A percentile compares a stretch with the other conserved stretches of the same genome.
Evolutionary conservation across 768 basidiomycete species (phyloP).

Genomic region (Agaricus blazei): DNA sequence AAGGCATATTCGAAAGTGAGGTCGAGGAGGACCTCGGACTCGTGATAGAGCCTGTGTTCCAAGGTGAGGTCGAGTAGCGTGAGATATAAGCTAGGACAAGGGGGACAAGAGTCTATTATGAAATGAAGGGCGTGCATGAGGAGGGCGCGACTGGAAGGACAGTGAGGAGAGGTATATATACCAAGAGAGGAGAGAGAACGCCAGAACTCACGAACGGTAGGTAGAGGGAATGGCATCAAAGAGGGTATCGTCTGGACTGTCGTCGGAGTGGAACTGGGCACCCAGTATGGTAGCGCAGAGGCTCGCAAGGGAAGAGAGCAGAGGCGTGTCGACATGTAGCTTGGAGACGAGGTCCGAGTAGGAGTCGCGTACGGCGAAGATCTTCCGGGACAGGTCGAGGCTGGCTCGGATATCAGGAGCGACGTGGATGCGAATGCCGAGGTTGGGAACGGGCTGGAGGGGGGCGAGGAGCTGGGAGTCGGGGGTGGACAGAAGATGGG

Average conservation of each 20-base stretch:
- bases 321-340: background rate
- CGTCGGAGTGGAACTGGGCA: constrained; percentile 11
- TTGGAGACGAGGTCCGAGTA: constrained; percentile 47
- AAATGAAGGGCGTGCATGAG: constrained; percentile 41
- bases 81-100: constrained; percentile 43
- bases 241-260: constrained; percentile 29
- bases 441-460: constrained; percentile 22
- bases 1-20: constrained; percentile 35
- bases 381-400: constrained; percentile 37
- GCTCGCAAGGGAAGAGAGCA: constrained; percentile 17
- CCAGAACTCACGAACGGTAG: constrained; percentile 39
- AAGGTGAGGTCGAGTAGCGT: constrained; percentile 48
- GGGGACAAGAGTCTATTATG: constrained; percentile 38
- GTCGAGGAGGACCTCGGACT: constrained; percentile 39
- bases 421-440: constrained; percentile 26
- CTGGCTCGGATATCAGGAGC: constrained; percentile 21
- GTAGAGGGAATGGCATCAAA: constrained; percentile 50
- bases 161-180: background rate
- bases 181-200: background rate
- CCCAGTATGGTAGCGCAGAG: constrained; percentile 15
- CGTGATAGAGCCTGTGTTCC: constrained; percentile 33
- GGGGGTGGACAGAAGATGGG: background rate
- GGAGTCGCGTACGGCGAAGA: constrained; percentile 51
- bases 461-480: too few species aligned
- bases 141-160: background rate